Evolutionary conservation across 495 filamentous ascomycete species (phyloP), one percentile per base, ranked within the genome.

Genomic region (Hypoxylon intermedium): DNA sequence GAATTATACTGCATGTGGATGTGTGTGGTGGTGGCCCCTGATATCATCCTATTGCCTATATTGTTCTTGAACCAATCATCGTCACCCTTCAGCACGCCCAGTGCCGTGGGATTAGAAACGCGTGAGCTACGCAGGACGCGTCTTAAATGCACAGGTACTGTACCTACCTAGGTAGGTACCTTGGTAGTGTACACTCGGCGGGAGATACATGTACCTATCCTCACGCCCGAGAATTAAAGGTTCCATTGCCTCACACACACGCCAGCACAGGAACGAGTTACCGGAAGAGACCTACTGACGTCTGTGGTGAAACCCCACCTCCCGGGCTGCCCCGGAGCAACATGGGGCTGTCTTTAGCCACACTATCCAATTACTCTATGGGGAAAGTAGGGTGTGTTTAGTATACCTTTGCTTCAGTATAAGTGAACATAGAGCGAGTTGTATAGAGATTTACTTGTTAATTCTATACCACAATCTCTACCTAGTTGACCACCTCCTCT

Each of bases 331-430:
- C 51, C 51, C 56, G 62, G 56, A 16, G 15, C 9, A 42, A n/a
- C 30, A 46, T 33, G 52, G 52, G 20, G 31, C 40, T 26, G 6
- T 15, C 21, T 5, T 30, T 26, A 44, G 15, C 26, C 34, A 52
- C 15, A n/a, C 12, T 52, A 33, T 46, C 62, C 61, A 65, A 50
- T 65, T 65, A 48, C 56, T 30, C 51, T 21, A 53, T 60, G 55
- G 52, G 46, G 56, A 33, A 60, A 60, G 47, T 24, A 15, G 41
- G 26, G 21, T 19, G 37, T 18, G 11, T 51, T 38, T 40, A 37
- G 34, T 24, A 53, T 7, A 26, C 24, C 7, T 26, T 26, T 26
- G 24, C 24, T 26, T 26, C 4, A 26, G 7, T 26, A 26, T 26
- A 4, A 3, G 24, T 26, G 4, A 4, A 26, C 24, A 7, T 3